Evolutionary conservation across 75 land plant genomes (phyloP).

Genomic region (Gnetum montanum): DNA sequence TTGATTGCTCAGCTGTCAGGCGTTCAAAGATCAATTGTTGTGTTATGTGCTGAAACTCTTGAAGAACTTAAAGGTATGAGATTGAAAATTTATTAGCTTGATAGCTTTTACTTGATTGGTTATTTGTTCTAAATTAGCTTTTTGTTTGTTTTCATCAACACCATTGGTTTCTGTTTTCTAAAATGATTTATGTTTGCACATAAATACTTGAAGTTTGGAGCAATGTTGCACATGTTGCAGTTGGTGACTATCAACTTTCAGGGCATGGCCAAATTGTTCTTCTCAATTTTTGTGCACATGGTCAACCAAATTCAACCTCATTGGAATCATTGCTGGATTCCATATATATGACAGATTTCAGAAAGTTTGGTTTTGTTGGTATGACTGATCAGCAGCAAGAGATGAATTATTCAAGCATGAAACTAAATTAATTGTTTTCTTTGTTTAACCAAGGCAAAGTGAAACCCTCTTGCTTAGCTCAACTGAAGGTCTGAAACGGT

Average conservation of each 20-base stretch:
- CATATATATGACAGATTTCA: conserved; percentile 1
- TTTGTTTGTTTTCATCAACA: no score
- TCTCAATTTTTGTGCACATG: background rate
- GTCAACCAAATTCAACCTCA: background rate
- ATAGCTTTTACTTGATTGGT: no score
- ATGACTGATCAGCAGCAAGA: background rate
- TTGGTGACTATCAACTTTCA: background rate
- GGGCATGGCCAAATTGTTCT: conserved; percentile 8
- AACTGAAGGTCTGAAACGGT: no score
- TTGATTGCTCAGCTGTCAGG: background rate
- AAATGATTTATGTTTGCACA: no score
- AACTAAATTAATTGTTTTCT: no score
- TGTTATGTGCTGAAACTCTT: conserved; percentile 5
- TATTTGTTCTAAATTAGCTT: no score
- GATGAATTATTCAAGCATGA: conserved; percentile 5
- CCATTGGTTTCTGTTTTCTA: no score
- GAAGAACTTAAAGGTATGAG: conserved; percentile 5
- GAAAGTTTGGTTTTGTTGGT: conserved; percentile 1
- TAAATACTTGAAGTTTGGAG: conserved; percentile 5
- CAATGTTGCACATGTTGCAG: conserved; percentile 2
- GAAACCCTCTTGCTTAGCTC: no score
- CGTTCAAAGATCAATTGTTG: background rate
- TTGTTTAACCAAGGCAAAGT: no score
- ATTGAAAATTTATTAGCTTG: no score
- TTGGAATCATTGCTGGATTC: conserved; percentile 1